phyloP scores from a whole-genome alignment of 352 stramenopile species.

The Elongisporangium anandrum region DNA sequence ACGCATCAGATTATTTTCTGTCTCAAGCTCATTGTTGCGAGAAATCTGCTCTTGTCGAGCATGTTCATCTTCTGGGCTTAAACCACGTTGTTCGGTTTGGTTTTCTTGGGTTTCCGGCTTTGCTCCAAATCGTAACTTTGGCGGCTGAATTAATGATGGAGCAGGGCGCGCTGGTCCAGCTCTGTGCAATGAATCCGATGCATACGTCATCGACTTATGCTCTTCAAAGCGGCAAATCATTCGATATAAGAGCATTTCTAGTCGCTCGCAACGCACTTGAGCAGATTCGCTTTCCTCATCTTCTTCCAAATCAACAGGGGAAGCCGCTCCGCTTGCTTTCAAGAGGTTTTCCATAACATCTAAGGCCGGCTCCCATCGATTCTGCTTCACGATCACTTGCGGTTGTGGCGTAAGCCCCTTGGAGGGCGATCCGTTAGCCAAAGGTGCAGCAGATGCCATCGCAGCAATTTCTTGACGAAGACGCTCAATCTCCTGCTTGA shows the following conservation, averaged over 20 bases:
- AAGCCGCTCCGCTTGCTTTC: slow-evolving; percentile 44
- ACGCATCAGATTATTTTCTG: slow-evolving; percentile 66
- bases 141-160: not conserved
- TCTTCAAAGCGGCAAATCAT: slow-evolving; percentile 87
- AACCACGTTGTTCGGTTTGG: slow-evolving; percentile 9
- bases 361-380: slow-evolving; percentile 72
- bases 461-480: slow-evolving; percentile 56
- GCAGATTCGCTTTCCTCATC: slow-evolving; percentile 33
- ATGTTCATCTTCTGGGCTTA: slow-evolving; percentile 13
- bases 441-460: slow-evolving; percentile 12
- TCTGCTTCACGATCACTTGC: slow-evolving; percentile 39
- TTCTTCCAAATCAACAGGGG: slow-evolving; percentile 29
- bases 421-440: slow-evolving; percentile 8
- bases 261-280: slow-evolving; percentile 53
- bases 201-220: slow-evolving; percentile 67
- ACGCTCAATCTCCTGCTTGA: slow-evolving; percentile 74
- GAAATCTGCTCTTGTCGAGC: slow-evolving; percentile 41
- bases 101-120: not conserved
- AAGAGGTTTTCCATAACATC: slow-evolving; percentile 80
- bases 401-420: slow-evolving; percentile 16
- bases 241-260: slow-evolving; percentile 82
- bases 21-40: slow-evolving; percentile 44
- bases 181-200: slow-evolving; percentile 22
- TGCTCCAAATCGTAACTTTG: not conserved
- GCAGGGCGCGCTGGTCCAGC: not conserved